Conservation (phyloP, 495 filamentous ascomycete species). For the Penicillium bialowiezense region DNA sequence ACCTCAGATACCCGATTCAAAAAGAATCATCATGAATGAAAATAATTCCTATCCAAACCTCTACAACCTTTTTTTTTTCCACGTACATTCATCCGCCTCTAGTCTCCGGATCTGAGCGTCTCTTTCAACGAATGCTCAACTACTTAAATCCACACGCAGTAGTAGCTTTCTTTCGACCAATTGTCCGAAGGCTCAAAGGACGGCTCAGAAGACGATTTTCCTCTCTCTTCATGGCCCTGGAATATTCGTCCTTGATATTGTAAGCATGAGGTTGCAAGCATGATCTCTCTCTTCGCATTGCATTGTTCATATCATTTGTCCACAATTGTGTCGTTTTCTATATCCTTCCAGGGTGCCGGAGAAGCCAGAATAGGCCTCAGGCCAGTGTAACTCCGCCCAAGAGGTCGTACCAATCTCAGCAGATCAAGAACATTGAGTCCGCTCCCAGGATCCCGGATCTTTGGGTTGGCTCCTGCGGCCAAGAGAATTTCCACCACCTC, state of each 20-base stretch:
- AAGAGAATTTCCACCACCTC: conserved; percentile 17
- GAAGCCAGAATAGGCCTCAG: not conserved
- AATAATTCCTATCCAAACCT: not conserved
- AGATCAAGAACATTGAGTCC: conserved; percentile 8
- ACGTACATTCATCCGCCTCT: not conserved
- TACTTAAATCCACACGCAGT: too few relatives aligned
- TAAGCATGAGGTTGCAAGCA: too few relatives aligned
- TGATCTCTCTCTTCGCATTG: too few relatives aligned
- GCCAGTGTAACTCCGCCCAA: not conserved
- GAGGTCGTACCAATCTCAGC: conserved; percentile 2
- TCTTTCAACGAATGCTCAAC: too few relatives aligned
- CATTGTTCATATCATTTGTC: too few relatives aligned
- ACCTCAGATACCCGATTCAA: conserved; percentile 11
- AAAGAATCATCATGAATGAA: conserved; percentile 7
- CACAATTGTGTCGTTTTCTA: too few relatives aligned
- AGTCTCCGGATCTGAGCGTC: too few relatives aligned
- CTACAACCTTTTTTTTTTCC: not conserved
- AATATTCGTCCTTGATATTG: too few relatives aligned
- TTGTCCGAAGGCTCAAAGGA: too few relatives aligned
- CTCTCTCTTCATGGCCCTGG: too few relatives aligned
- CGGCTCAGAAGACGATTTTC: too few relatives aligned
- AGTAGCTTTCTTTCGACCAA: too few relatives aligned
- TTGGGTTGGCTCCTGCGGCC: conserved; percentile 19
- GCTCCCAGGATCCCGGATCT: conserved; percentile 14
- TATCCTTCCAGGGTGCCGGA: conserved; percentile 1